Evolutionary conservation across 441 rosid species (phyloP).

Genomic region (Bruguiera hainesii): DNA sequence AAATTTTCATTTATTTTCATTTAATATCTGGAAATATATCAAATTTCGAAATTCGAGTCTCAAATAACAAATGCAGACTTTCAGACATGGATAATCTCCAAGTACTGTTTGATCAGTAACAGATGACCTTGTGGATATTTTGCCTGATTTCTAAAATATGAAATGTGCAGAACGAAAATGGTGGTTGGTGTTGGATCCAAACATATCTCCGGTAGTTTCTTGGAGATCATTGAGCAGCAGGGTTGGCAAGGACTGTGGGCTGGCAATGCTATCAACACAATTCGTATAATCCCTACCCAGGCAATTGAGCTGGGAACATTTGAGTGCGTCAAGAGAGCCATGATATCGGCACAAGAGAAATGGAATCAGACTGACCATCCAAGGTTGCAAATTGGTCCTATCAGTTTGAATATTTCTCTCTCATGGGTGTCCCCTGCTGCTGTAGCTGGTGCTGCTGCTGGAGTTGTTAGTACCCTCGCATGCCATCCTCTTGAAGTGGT

Average conservation of each 20-base stretch:
- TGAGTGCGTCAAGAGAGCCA: conserved; percentile 77
- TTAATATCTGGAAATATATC: neutral
- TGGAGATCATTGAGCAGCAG: conserved; percentile 79
- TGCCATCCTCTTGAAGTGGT: conserved; percentile 99
- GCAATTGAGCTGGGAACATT: conserved; percentile 94
- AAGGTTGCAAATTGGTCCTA: conserved; percentile 57
- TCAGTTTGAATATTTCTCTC: conserved; percentile 58
- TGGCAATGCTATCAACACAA: conserved; percentile 89
- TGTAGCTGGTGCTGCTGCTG: conserved; percentile 97
- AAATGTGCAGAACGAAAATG: conserved; percentile 79
- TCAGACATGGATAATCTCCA: neutral
- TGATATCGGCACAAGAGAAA: conserved; percentile 73
- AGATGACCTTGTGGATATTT: neutral
- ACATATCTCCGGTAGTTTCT: conserved; percentile 81
- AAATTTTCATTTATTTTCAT: too few relatives aligned
- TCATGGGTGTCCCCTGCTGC: conserved; percentile 95
- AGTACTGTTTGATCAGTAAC: neutral
- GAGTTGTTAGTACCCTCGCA: conserved; percentile 77
- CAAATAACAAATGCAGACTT: neutral
- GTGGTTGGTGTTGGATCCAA: conserved; percentile 95
- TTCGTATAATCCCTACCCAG: conserved; percentile 92
- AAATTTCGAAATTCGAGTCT: neutral
- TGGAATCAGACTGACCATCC: conserved; percentile 50
- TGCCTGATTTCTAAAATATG: conserved; percentile 19
- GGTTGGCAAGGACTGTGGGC: conserved; percentile 99